Evolutionary conservation across 257 asterid genomes (phyloP).

Genomic region (Lycium ferocissimum): DNA sequence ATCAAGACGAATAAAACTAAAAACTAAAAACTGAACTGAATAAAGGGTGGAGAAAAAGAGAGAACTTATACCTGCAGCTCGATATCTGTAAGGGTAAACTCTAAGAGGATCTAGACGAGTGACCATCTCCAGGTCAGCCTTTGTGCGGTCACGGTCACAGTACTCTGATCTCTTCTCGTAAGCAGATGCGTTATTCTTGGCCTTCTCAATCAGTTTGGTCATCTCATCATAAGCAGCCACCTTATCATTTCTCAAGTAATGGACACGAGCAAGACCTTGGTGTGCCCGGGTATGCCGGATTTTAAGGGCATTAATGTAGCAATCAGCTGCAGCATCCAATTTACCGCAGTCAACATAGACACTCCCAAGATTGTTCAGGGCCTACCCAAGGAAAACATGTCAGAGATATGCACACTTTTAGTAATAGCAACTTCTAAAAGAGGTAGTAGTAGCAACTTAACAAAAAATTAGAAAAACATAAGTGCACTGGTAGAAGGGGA

Average conservation of each 20-base stretch:
- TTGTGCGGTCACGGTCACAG: slow-evolving; percentile 90
- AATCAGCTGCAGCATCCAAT: slow-evolving; percentile 93
- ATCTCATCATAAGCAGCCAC: slow-evolving; percentile 91
- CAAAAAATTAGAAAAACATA: not conserved
- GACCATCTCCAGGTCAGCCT: slow-evolving; percentile 92
- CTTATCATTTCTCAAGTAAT: slow-evolving; percentile 80
- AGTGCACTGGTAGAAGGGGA: not conserved
- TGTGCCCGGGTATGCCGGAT: slow-evolving; percentile 97
- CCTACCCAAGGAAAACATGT: slow-evolving; percentile 51
- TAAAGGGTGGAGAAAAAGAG: not conserved
- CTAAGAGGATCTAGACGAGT: slow-evolving; percentile 91
- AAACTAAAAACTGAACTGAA: not conserved
- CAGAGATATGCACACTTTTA: not conserved
- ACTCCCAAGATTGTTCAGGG: slow-evolving; percentile 96
- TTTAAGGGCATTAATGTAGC: slow-evolving; percentile 95
- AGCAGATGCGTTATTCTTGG: slow-evolving; percentile 88
- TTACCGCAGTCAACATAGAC: slow-evolving; percentile 88
- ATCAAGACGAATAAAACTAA: slow-evolving; percentile 10
- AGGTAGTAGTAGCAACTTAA: not conserved
- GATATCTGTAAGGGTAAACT: slow-evolving; percentile 94
- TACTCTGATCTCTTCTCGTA: slow-evolving; percentile 97
- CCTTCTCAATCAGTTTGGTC: slow-evolving; percentile 90
- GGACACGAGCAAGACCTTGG: slow-evolving; percentile 99
- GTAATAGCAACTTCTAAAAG: not conserved
- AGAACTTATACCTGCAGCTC: slow-evolving; percentile 89